Conservation (phyloP, 2,329 filamentous ascomycete species). For the Diaporthe vaccinii region DNA sequence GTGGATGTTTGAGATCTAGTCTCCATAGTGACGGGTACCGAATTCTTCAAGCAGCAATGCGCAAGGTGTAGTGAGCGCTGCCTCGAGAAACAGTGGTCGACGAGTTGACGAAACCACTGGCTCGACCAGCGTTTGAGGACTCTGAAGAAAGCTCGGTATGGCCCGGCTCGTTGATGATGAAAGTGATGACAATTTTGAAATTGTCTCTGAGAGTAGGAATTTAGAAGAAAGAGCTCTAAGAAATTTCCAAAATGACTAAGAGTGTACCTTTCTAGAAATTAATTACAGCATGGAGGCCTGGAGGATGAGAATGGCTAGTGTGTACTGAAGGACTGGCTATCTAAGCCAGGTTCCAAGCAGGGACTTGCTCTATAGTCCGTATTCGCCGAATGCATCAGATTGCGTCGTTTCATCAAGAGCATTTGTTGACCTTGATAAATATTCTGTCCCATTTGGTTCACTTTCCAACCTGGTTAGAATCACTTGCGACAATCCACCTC, state of each 20-base stretch:
- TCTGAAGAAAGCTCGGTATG: not conserved
- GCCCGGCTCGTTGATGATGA: not conserved
- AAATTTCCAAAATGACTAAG: too few relatives aligned
- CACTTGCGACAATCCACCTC: too few relatives aligned
- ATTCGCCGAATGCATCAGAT: not conserved
- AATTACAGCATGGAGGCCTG: too few relatives aligned
- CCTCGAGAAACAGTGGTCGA: not conserved
- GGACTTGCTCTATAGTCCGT: not conserved
- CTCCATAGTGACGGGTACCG: not conserved
- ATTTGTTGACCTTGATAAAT: not conserved
- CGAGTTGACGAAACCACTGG: not conserved
- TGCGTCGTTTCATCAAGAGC: fast-evolving
- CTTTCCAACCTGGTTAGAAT: too few relatives aligned
- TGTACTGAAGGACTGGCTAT: too few relatives aligned
- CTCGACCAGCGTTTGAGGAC: not conserved
- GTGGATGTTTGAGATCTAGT: not conserved
- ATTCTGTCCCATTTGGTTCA: too few relatives aligned
- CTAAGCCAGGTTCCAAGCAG: not conserved
- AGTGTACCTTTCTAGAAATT: too few relatives aligned
- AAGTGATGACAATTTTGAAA: too few relatives aligned
- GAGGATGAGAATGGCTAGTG: too few relatives aligned
- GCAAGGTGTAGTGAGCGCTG: not conserved
- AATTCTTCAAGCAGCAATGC: not conserved
- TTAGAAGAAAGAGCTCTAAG: not conserved
- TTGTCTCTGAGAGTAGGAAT: not conserved